Conservation (phyloP, 805 yeast species). For the Metschnikowia koreensis region DNA sequence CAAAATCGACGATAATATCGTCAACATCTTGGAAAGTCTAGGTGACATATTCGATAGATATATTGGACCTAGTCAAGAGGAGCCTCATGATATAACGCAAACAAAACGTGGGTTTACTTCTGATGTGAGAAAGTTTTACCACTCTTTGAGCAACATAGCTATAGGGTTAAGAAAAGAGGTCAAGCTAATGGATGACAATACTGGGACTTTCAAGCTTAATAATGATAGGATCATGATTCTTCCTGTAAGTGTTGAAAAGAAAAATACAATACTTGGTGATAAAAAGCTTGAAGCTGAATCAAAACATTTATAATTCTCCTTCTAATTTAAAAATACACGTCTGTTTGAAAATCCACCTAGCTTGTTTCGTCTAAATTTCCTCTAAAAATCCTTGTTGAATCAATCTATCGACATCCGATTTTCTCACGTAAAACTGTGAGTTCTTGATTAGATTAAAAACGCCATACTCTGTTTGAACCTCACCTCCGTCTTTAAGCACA, state of each 20-base stretch:
- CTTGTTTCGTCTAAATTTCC: slow-evolving; percentile 44
- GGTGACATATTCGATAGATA: slow-evolving; percentile 47
- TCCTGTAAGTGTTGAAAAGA: slow-evolving; percentile 67
- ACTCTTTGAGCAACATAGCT: slow-evolving; percentile 56
- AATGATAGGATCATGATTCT: slow-evolving; percentile 51
- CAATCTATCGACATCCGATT: slow-evolving; percentile 88
- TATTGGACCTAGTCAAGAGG: slow-evolving; percentile 28
- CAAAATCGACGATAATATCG: slow-evolving; percentile 52
- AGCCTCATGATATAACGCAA: slow-evolving; percentile 21
- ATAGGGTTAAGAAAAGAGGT: slow-evolving; percentile 64
- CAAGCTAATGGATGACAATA: slow-evolving; percentile 58
- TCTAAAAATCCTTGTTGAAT: slow-evolving; percentile 93
- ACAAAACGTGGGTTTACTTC: slow-evolving; percentile 40
- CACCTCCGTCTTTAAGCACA: slow-evolving; percentile 92
- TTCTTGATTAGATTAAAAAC: slow-evolving; percentile 90
- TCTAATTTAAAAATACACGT: neutral
- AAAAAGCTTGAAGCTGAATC: slow-evolving; percentile 54
- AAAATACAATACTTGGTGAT: slow-evolving; percentile 65
- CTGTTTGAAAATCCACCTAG: neutral
- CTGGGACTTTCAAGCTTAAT: slow-evolving; percentile 46
- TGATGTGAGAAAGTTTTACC: slow-evolving; percentile 50
- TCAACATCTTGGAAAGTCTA: slow-evolving; percentile 48
- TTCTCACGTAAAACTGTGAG: slow-evolving; percentile 91
- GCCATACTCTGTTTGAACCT: slow-evolving; percentile 95
- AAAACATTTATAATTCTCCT: slow-evolving; percentile 9